These are phyloP conservation scores for Umbelopsis sp. DNA, from an alignment of 192 early-diverging fungal species.

Conservation along the genomic window DNA sequence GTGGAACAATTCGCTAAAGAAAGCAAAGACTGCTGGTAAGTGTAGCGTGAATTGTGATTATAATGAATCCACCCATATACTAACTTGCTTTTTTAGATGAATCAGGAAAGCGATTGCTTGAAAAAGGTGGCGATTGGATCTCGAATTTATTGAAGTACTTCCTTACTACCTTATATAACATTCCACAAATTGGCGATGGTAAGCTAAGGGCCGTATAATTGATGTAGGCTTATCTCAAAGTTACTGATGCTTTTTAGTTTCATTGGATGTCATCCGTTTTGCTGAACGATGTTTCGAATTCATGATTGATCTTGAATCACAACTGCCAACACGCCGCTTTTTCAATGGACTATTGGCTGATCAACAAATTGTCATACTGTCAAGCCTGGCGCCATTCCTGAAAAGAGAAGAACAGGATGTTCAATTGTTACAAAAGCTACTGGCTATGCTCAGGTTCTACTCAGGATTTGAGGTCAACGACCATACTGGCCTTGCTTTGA, in stretches of 20 bases:
- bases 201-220: background rate
- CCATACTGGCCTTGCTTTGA: constrained; percentile 75
- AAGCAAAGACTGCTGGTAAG: constrained; percentile 52
- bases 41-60: background rate
- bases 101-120: constrained; percentile 52
- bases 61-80: background rate
- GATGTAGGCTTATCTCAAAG: background rate
- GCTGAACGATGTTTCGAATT: constrained; percentile 81
- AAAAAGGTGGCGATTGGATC: constrained; percentile 67
- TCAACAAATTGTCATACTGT: constrained; percentile 67
- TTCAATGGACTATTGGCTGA: constrained; percentile 83
- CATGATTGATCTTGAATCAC: constrained; percentile 83
- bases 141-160: constrained; percentile 69
- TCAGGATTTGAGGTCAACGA: constrained; percentile 82
- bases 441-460: constrained; percentile 73
- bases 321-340: constrained; percentile 91
- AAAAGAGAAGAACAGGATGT: constrained; percentile 38
- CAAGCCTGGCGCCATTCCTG: constrained; percentile 50
- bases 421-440: constrained; percentile 63
- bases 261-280: constrained; percentile 58
- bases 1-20: constrained; percentile 67
- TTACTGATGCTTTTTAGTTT: constrained; percentile 19
- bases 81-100: constrained; percentile 29
- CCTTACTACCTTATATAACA: constrained; percentile 57
- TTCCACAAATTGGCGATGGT: constrained; percentile 54